Evolutionary conservation across 768 basidiomycete genomes (phyloP).

Genomic region (Pleurotus citrinopileatus): DNA sequence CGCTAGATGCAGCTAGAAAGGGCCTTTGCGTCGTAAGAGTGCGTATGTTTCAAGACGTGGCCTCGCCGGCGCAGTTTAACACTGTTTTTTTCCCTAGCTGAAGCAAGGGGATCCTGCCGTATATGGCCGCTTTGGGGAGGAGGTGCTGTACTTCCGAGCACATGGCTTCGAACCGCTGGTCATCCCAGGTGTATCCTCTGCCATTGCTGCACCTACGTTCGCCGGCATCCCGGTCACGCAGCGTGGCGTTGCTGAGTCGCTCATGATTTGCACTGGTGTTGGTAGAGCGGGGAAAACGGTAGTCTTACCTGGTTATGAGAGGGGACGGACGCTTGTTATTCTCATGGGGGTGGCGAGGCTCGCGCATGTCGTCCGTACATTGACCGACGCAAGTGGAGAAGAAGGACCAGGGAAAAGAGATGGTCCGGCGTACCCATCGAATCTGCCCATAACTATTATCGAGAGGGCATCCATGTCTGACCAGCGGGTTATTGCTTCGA

Average conservation of each 20-base stretch:
- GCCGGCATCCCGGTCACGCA: constrained; percentile 94
- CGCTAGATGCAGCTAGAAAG: constrained; percentile 73
- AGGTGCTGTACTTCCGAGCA: constrained; percentile 87
- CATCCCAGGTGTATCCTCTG: constrained; percentile 88
- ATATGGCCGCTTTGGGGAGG: constrained; percentile 93
- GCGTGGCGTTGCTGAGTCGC: constrained; percentile 87
- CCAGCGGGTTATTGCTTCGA: constrained; percentile 81
- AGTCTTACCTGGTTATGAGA: constrained; percentile 83
- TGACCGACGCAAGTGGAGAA: constrained; percentile 27
- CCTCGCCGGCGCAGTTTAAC: neutral
- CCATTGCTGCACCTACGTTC: constrained; percentile 85
- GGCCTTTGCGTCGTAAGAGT: constrained; percentile 89
- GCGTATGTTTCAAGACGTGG: constrained; percentile 24
- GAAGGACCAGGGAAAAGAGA: constrained; percentile 24
- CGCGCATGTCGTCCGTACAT: constrained; percentile 61
- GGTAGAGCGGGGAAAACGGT: constrained; percentile 83
- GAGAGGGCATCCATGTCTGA: constrained; percentile 95
- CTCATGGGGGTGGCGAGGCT: constrained; percentile 96
- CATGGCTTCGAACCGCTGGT: constrained; percentile 83
- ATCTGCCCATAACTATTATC: constrained; percentile 87
- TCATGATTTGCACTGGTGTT: constrained; percentile 92
- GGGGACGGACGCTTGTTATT: constrained; percentile 76
- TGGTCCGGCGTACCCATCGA: constrained; percentile 60
- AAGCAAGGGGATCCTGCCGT: constrained; percentile 98
- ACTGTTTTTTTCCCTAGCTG: constrained; percentile 42